A percentile compares a stretch with the other conserved stretches of the same genome.
Evolutionary conservation across 768 basidiomycete species (phyloP).

Genomic region (Tulasnella sp.): DNA sequence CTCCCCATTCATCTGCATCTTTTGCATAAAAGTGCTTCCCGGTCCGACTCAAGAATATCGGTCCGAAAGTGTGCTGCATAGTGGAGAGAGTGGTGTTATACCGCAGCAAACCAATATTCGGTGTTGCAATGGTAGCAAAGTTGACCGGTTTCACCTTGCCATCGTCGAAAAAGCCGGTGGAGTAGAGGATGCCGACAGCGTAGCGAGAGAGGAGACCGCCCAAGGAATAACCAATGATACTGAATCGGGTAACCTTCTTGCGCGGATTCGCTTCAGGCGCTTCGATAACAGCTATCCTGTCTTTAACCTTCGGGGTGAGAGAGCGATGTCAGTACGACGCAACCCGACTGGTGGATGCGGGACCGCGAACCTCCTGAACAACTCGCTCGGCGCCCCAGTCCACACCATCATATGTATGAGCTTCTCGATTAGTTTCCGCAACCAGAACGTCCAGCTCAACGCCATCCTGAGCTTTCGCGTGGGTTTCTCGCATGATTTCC

Average conservation of each 20-base stretch:
- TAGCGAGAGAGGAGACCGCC: slow-evolving; percentile 80
- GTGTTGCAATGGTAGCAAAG: slow-evolving; percentile 78
- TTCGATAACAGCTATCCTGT: slow-evolving; percentile 48
- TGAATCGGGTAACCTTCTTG: slow-evolving; percentile 57
- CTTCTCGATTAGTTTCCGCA: slow-evolving; percentile 56
- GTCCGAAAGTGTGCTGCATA: slow-evolving; percentile 49
- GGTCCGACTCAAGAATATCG: slow-evolving; percentile 64
- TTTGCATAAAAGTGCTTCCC: slow-evolving; percentile 70
- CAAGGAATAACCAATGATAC: slow-evolving; percentile 67
- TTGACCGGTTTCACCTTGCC: slow-evolving; percentile 56
- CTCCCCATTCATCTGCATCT: slow-evolving; percentile 54
- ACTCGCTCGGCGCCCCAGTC: slow-evolving; percentile 80
- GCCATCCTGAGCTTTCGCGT: slow-evolving; percentile 24
- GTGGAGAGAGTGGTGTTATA: slow-evolving; percentile 54
- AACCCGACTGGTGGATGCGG: not conserved
- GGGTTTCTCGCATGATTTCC: slow-evolving; percentile 46
- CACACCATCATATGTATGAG: slow-evolving; percentile 68
- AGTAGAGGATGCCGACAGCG: slow-evolving; percentile 60
- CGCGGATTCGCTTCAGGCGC: slow-evolving; percentile 34
- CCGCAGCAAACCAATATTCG: slow-evolving; percentile 66
- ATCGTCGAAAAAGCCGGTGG: slow-evolving; percentile 58
- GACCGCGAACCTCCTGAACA: slow-evolving; percentile 55
- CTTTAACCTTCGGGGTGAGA: slow-evolving; percentile 41
- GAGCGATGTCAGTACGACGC: not conserved
- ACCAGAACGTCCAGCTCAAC: slow-evolving; percentile 49